Evolutionary conservation across 495 filamentous ascomycete species (phyloP), one percentile per base, ranked within the genome.

Genomic region (Trichocladium uniseriatum): DNA sequence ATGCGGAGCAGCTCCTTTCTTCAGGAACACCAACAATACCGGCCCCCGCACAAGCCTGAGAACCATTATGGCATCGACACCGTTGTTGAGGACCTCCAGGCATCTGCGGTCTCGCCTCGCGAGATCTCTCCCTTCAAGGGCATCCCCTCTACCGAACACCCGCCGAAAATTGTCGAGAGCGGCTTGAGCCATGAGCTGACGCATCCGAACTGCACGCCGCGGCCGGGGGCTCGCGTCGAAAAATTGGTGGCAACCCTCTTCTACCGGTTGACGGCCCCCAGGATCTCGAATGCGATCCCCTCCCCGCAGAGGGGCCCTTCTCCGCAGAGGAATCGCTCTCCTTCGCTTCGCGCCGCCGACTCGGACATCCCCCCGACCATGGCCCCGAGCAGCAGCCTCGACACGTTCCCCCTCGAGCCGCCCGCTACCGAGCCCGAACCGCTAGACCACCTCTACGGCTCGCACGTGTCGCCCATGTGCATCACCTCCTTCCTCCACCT

Each of bases 401-500:
- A 83, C 37, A 79, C 79, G 49, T 82, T 84, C 53, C 83, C 84
- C 7, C 77, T 86, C 41, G 84, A 87, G 63, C 80, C 84, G 13
- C 81, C 83, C 14, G 71, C 77, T 71, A 57, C 56, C 69, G 81
- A 64, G 44, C 62, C 71, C 20, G 82, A 86, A 56, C 77, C 80
- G 20, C 72, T 88, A 41, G 84, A 88, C 60, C 82, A 85, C 53
- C 72, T 89, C 36, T 89, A 88, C 62, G 86, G 84, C 9, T 78
- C 79, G 3, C 83, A 82, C 55, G 77, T 91, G 50, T 87, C 84
- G 27, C 85, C 86, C 56, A 69, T 87, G 57, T 88, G 84, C 67
- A 73, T 94, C 59, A 86, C 86, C 21, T 84, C 87, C 51, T 91
- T 91, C 69, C 79, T 89, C 34, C 79, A 85, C 53, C 80, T 81